These are phyloP conservation scores for Rachicladosporium sp. DNA, from an alignment of 2,329 filamentous ascomycete species.

Conservation along the genomic window DNA sequence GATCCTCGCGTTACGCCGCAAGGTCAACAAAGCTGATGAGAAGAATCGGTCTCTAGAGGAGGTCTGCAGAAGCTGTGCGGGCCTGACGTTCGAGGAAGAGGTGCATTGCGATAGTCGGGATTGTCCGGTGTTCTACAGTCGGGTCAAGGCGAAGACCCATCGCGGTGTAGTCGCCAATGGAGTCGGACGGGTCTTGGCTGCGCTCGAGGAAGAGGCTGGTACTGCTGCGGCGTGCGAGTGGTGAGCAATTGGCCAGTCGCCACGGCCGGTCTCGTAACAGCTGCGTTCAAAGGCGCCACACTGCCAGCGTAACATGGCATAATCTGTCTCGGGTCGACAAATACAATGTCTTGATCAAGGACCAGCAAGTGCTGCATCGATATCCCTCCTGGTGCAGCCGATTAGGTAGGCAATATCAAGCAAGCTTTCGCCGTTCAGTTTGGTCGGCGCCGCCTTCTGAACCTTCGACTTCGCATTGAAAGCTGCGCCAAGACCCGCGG, in stretches of 20 bases:
- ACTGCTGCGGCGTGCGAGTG: conserved; percentile 12
- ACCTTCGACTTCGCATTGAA: conserved; percentile 78
- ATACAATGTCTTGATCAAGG: too few species aligned
- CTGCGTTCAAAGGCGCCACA: too few species aligned
- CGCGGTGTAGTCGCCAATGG: conserved; percentile 27
- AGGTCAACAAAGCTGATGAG: conserved; percentile 51
- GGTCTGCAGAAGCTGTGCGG: conserved; percentile 71
- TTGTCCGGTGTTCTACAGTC: conserved; percentile 81
- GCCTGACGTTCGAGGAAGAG: conserved; percentile 58
- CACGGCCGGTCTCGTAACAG: too few species aligned
- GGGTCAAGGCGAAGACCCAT: conserved; percentile 49
- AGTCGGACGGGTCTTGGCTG: conserved; percentile 30
- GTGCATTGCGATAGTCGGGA: conserved; percentile 84
- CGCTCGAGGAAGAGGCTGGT: conserved; percentile 24
- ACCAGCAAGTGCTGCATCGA: too few species aligned
- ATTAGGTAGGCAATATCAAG: conserved; percentile 63
- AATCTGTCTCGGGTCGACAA: too few species aligned
- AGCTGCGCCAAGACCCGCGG: conserved; percentile 64
- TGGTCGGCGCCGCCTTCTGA: conserved; percentile 61
- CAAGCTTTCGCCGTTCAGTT: conserved; percentile 59
- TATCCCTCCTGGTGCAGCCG: conserved; percentile 32
- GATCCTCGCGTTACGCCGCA: conserved; percentile 50
- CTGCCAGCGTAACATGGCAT: too few species aligned
- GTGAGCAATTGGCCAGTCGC: conserved; percentile 11
- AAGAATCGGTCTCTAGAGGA: conserved; percentile 51